Conservation (phyloP, 225 moss, liverwort and hornwort genomes). For the Neckera pumila region DNA sequence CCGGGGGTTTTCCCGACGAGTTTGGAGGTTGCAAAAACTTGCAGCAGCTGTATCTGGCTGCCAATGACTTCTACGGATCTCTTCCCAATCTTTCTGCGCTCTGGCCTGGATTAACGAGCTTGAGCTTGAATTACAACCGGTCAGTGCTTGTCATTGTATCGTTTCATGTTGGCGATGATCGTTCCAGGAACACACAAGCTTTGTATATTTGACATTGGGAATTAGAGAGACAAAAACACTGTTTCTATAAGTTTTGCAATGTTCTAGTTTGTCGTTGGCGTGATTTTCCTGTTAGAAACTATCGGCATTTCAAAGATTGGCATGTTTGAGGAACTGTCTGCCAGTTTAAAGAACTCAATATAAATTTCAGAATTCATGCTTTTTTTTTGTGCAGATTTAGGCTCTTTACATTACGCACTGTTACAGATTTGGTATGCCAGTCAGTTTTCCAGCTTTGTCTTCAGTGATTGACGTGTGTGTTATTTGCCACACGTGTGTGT, state of each 20-base stretch:
- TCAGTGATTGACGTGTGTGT: not conserved
- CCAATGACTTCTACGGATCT: constrained; percentile 47
- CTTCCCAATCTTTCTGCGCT: constrained; percentile 42
- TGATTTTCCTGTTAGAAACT: not conserved
- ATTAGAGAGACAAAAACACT: not conserved
- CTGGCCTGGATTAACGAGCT: constrained; percentile 60
- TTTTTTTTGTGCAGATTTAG: not conserved
- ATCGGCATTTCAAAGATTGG: not conserved
- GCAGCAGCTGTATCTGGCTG: constrained; percentile 41
- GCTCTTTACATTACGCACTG: not conserved
- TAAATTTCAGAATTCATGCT: not conserved
- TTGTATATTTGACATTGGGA: not conserved
- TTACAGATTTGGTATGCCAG: not conserved
- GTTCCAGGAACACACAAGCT: not conserved
- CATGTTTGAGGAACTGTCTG: not conserved
- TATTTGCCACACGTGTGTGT: not conserved
- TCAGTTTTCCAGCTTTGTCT: not conserved
- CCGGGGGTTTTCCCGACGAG: constrained; percentile 46
- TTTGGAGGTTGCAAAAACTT: constrained; percentile 32
- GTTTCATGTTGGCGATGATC: not conserved
- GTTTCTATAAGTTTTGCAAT: not conserved
- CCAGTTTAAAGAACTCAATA: not conserved
- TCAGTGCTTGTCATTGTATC: not conserved
- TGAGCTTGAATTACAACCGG: constrained; percentile 49
- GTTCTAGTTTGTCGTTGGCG: not conserved